Conservation (phyloP, 1,284 basidiomycete species). For the Tilletia walkeri region DNA sequence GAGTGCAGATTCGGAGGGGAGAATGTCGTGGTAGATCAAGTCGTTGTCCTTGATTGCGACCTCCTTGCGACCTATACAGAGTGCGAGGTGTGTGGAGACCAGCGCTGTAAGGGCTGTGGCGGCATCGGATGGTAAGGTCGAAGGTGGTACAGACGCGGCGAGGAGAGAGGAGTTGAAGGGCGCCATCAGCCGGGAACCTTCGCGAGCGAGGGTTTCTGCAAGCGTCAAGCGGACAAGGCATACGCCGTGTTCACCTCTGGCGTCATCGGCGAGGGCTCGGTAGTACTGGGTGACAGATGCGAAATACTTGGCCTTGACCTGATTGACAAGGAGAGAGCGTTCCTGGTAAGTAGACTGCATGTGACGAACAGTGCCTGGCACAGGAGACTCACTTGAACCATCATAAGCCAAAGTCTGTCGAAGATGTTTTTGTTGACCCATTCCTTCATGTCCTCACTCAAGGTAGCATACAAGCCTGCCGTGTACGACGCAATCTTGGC, state of each 20-base stretch:
- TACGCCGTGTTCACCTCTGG: conserved; percentile 78
- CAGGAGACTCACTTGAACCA: conserved; percentile 67
- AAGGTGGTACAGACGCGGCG: conserved; percentile 69
- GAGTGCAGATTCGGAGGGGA: conserved; percentile 77
- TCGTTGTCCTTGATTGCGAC: conserved; percentile 89
- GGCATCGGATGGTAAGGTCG: conserved; percentile 83
- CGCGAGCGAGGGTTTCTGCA: conserved; percentile 79
- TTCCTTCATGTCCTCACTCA: conserved; percentile 88
- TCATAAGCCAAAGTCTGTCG: conserved; percentile 86
- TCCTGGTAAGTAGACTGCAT: too few species aligned
- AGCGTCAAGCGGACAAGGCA: conserved; percentile 76
- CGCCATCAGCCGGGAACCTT: conserved; percentile 70
- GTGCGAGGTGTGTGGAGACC: conserved; percentile 75
- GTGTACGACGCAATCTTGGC: conserved; percentile 83
- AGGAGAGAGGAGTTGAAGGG: conserved; percentile 61
- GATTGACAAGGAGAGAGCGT: conserved; percentile 20
- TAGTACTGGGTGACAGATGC: conserved; percentile 82
- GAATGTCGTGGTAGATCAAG: conserved; percentile 93
- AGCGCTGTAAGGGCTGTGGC: conserved; percentile 75
- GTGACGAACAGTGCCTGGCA: too few species aligned
- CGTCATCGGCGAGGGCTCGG: conserved; percentile 74
- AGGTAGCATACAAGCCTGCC: conserved; percentile 72
- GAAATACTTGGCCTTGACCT: conserved; percentile 90
- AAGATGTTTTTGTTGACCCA: conserved; percentile 93
- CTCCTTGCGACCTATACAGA: conserved; percentile 72